Evolutionary conservation across 176 grass and related monocot species (phyloP).

Genomic region (Phoenix roebelenii): DNA sequence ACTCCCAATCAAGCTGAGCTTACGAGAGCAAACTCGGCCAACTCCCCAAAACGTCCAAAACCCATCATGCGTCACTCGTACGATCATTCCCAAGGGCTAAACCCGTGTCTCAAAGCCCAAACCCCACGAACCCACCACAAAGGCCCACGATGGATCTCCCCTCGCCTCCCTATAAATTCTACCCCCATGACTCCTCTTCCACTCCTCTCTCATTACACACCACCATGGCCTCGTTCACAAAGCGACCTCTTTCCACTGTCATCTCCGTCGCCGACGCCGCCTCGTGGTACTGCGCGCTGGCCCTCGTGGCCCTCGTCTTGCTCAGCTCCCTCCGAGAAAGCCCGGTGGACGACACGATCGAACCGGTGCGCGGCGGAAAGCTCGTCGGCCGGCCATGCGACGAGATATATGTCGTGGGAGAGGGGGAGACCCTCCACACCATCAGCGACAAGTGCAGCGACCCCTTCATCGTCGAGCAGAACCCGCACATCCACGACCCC

Average conservation of each 20-base stretch:
- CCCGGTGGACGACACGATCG: not conserved
- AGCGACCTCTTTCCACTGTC: conserved; percentile 1
- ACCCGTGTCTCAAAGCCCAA: no score
- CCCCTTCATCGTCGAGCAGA: conserved; percentile 75
- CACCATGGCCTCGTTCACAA: not conserved
- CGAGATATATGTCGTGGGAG: conserved; percentile 76
- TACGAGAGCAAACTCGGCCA: no score
- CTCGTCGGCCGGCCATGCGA: conserved; percentile 42
- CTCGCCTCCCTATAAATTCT: no score
- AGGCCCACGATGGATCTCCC: no score
- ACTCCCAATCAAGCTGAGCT: no score
- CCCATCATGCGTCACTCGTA: no score
- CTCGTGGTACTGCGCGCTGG: conserved; percentile 44
- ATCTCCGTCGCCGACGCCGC: conserved; percentile 38
- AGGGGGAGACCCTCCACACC: conserved; percentile 74
- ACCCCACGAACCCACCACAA: no score
- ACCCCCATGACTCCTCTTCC: no score
- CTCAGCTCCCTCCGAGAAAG: conserved; percentile 31
- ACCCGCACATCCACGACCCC: conserved; percentile 78
- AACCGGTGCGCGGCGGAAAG: conserved; percentile 20
- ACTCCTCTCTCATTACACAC: not conserved
- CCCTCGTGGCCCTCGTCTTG: conserved; percentile 39
- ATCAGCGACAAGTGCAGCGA: conserved; percentile 90
- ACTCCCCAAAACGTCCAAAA: no score
- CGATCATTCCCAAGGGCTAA: no score